These are phyloP conservation scores for Candida labiduridarum DNA, from an alignment of 1,139 yeast genomes.

Conservation along the genomic window DNA sequence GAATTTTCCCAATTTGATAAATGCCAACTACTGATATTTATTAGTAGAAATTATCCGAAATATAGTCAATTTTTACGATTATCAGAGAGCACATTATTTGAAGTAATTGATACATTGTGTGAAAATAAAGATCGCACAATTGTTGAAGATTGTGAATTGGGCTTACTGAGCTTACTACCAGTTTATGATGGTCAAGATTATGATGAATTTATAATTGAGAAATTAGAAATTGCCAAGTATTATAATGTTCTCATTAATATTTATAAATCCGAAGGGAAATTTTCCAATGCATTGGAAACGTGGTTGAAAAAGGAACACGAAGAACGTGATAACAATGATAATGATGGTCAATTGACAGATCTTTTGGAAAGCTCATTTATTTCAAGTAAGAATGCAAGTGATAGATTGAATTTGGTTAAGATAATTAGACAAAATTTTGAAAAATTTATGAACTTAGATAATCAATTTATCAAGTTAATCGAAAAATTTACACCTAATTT, in stretches of 20 bases:
- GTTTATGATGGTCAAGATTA: constrained; percentile 57
- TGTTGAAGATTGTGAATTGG: constrained; percentile 68
- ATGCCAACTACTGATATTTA: constrained; percentile 60
- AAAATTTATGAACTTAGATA: constrained; percentile 35
- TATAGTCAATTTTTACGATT: constrained; percentile 75
- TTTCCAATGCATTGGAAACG: constrained; percentile 48
- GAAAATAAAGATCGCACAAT: constrained; percentile 35
- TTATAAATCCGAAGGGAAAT: constrained; percentile 56
- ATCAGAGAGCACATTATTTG: constrained; percentile 57
- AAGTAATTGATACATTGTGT: constrained; percentile 55
- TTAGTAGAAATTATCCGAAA: constrained; percentile 77
- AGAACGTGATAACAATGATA: constrained; percentile 9
- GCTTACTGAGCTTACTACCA: constrained; percentile 68
- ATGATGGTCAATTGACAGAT: constrained; percentile 19
- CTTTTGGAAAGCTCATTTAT: constrained; percentile 45
- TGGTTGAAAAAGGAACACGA: constrained; percentile 28
- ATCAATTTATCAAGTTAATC: constrained; percentile 38
- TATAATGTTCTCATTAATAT: constrained; percentile 59
- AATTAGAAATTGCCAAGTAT: constrained; percentile 56
- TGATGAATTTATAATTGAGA: constrained; percentile 47
- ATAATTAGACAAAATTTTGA: constrained; percentile 42
- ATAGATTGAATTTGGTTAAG: constrained; percentile 33
- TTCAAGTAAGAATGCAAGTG: constrained; percentile 29
- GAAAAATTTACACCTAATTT: constrained; percentile 38
- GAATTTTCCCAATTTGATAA: constrained; percentile 36